A percentile compares a stretch with the other conserved stretches of the same genome.
phyloP scores from a whole-genome alignment of 179 eudicot species.

The Spergularia azorica region DNA sequence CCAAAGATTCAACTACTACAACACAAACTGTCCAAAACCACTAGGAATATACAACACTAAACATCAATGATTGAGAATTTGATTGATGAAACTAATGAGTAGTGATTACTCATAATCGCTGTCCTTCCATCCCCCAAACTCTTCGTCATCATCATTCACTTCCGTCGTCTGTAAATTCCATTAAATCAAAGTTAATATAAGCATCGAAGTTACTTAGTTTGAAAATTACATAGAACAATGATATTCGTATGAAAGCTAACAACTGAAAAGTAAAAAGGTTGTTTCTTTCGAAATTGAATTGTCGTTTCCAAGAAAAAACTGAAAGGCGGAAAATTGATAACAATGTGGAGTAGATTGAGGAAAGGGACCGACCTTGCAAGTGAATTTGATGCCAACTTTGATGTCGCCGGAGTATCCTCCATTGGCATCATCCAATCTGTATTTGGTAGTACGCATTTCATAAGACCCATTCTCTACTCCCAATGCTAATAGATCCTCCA shows the following conservation, averaged over 20 bases:
- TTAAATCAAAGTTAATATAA: neutral
- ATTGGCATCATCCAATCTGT: constrained; percentile 40
- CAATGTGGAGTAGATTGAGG: too few species aligned
- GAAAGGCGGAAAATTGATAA: too few species aligned
- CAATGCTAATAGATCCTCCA: constrained; percentile 54
- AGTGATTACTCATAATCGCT: constrained; percentile 27
- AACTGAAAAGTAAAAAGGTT: too few species aligned
- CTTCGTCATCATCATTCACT: constrained; percentile 28
- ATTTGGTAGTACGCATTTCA: constrained; percentile 46
- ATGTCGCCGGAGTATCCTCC: constrained; percentile 58
- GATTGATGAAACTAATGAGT: constrained; percentile 2
- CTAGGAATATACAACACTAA: neutral
- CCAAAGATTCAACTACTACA: neutral
- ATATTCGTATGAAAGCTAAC: too few species aligned
- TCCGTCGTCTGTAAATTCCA: constrained; percentile 20
- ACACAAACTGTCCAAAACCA: neutral
- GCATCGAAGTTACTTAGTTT: neutral
- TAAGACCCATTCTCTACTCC: constrained; percentile 65
- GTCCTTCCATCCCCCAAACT: constrained; percentile 57
- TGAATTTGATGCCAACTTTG: constrained; percentile 54
- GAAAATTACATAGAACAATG: too few species aligned
- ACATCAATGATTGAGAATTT: neutral
- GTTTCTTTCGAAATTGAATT: too few species aligned
- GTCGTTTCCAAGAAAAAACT: too few species aligned
- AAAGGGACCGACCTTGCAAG: constrained; percentile 19